phyloP scores from a whole-genome alignment of 225 moss, liverwort and hornwort genomes.

The Sphagnum tenellum region DNA sequence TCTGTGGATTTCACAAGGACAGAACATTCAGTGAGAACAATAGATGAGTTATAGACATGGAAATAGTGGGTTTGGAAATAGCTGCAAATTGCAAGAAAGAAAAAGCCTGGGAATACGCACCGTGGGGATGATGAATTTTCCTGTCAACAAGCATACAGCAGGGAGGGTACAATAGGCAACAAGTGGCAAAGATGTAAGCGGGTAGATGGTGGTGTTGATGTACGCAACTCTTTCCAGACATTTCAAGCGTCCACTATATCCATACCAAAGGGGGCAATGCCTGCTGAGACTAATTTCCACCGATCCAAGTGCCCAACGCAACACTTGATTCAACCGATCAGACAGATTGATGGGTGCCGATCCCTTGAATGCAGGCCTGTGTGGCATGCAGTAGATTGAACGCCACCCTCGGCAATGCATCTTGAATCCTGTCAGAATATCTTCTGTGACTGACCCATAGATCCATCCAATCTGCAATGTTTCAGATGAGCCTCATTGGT shows the following conservation, averaged over 20 bases:
- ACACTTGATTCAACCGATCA: conserved; percentile 92
- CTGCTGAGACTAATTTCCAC: conserved; percentile 86
- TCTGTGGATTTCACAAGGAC: conserved; percentile 35
- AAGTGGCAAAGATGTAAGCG: conserved; percentile 79
- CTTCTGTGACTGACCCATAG: conserved; percentile 96
- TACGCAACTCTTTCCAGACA: conserved; percentile 89
- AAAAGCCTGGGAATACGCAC: conserved; percentile 18
- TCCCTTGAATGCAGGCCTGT: conserved; percentile 93
- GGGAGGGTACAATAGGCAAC: conserved; percentile 93
- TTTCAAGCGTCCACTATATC: conserved; percentile 67
- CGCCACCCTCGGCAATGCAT: conserved; percentile 99
- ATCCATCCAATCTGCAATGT: conserved; percentile 83
- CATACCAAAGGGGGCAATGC: conserved; percentile 96
- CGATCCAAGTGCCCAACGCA: conserved; percentile 92
- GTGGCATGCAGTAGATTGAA: conserved; percentile 92
- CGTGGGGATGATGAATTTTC: conserved; percentile 91
- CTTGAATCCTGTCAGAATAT: conserved; percentile 95
- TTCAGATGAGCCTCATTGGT: no score
- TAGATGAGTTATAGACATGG: background rate
- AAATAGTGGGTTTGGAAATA: conserved; percentile 5
- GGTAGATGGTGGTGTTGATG: conserved; percentile 85
- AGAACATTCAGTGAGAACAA: background rate
- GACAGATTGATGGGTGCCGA: conserved; percentile 97
- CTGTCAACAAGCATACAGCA: conserved; percentile 83
- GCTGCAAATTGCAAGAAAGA: background rate